Evolutionary conservation across 208 protist species (phyloP).

Genomic region (Entamoeba invadens): DNA sequence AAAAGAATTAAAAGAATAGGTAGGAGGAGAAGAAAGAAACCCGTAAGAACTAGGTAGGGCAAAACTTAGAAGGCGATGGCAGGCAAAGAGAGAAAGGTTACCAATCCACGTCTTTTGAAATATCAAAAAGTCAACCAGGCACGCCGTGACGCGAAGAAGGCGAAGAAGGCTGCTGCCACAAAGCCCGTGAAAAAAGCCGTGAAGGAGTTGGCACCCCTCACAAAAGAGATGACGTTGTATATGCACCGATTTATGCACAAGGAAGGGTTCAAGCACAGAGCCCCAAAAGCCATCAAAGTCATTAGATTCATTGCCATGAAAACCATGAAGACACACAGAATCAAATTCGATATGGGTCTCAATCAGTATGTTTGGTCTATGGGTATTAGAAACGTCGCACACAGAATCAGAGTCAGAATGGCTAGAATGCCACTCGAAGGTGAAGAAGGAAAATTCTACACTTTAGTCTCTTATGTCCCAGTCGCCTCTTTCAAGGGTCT

Average conservation of each 20-base stretch:
- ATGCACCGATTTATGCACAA: background rate
- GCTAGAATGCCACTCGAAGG: background rate
- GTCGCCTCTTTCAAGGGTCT: background rate
- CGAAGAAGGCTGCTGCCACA: too few species aligned
- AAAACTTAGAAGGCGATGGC: too few species aligned
- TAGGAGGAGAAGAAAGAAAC: too few species aligned
- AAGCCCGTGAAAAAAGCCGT: background rate
- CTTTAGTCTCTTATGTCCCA: constrained; percentile 6
- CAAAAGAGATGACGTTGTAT: background rate
- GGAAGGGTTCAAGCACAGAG: constrained; percentile 1
- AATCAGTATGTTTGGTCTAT: constrained; percentile 6
- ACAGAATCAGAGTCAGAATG: constrained; percentile 12
- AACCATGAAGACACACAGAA: background rate
- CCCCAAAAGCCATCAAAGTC: constrained; percentile 1
- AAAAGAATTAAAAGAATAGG: too few species aligned
- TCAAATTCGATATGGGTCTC: background rate
- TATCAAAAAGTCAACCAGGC: background rate
- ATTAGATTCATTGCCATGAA: constrained; percentile 9
- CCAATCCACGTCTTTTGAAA: background rate
- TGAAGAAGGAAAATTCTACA: constrained; percentile 5
- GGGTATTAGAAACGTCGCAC: background rate
- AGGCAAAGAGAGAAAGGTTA: too few species aligned
- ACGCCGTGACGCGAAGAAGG: background rate
- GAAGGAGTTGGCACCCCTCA: background rate
- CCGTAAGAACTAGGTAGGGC: too few species aligned